Base-by-base conservation (phyloP, 352 stramenopile genomes). In the Globisporangium sylvaticum region DNA sequence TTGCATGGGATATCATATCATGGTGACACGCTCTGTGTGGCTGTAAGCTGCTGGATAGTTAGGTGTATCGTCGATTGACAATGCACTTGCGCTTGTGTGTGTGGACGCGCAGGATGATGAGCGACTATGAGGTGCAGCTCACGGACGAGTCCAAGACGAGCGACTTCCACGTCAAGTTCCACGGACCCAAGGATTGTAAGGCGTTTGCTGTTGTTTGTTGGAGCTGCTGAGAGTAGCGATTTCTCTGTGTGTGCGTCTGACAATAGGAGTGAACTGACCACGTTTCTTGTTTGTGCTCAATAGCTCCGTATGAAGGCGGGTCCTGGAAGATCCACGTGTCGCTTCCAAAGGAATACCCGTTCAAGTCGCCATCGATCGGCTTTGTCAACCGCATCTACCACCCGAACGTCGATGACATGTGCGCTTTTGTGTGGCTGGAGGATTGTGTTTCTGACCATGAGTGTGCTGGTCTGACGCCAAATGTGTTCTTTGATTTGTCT, bases 381-480 rank as follows among this genome's bases (percentile, higher is more conserved):
- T 98, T 98, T 71, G 70, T 90, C 44, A 98, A 97, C 79, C 84
- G 89, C 67, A 96, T 98, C 62, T 98, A 95, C 72, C 92, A 98
- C 62, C 92, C 92, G 24, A 98, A 98, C 62, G 92, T 98, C 62
- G 92, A 98, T 65, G 91, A 97, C 73, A 97, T 93, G 90, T 96
- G 60, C 68, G 62, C 22, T 20, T 24, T 57, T 31, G 2, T n/a
- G 22, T 31, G 18, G 6, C 42, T 22, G 42, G 20, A 6, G 37
- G 37, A 0, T 60, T 27, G 34, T 24, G 25, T 15, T 54, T 14
- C 39, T 48, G 4, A 46, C 7, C 10, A 6, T 60, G 22, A 15
- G n/a, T 39, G 57, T 76, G 15, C 55, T 58, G 50, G 12, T 53
- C 31, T 37, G 53, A 3, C 15, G 8, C 31, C 31, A 37, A 37